These are phyloP conservation scores for Pinus albicaulis DNA, from an alignment of 75 land plant genomes.

Conservation along the genomic window DNA sequence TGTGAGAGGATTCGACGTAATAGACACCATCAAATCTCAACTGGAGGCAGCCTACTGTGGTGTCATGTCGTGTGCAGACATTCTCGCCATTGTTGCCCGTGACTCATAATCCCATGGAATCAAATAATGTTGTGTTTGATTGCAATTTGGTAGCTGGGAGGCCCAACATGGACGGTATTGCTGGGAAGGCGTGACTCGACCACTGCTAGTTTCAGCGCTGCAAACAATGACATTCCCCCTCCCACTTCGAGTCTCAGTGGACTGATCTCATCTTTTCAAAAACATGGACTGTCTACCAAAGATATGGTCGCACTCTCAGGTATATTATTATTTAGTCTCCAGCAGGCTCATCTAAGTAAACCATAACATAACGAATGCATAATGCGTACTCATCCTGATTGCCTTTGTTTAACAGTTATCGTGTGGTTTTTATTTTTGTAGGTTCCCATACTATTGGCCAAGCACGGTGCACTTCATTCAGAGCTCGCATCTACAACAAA, in stretches of 20 bases:
- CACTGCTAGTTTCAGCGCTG: slow-evolving; percentile 48
- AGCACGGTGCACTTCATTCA: slow-evolving; percentile 36
- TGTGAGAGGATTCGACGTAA: slow-evolving; percentile 44
- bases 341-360: no score
- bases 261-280: slow-evolving; percentile 42
- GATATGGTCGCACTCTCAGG: slow-evolving; percentile 81
- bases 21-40: slow-evolving; percentile 43
- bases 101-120: slow-evolving; percentile 15
- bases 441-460: slow-evolving; percentile 65
- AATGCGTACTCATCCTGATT: no score
- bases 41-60: slow-evolving; percentile 45
- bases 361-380: no score
- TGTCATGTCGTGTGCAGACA: slow-evolving; percentile 66
- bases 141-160: slow-evolving; percentile 47
- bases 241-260: slow-evolving; percentile 35
- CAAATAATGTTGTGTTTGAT: neutral
- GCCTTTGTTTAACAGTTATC: no score
- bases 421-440: neutral
- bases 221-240: slow-evolving; percentile 47
- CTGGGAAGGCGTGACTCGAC: slow-evolving; percentile 65
- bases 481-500: slow-evolving; percentile 46
- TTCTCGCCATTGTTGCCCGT: slow-evolving; percentile 63
- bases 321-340: neutral
- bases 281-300: slow-evolving; percentile 44
- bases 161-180: slow-evolving; percentile 67